Evolutionary conservation across 352 stramenopile genomes (phyloP).

Genomic region (Phytopythium chamaehyphon): DNA sequence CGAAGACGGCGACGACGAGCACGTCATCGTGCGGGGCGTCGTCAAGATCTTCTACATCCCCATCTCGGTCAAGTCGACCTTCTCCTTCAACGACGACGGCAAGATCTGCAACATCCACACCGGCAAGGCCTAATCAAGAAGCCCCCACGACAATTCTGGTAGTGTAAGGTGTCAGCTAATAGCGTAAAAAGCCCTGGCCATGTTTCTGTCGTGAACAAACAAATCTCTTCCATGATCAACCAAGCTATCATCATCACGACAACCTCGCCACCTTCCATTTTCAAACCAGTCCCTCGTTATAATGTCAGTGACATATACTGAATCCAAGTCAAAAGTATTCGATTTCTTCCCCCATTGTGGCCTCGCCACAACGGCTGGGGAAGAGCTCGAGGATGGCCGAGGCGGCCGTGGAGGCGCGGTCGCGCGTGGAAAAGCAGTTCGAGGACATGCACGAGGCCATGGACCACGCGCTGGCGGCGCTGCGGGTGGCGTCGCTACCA

Average conservation of each 20-base stretch:
- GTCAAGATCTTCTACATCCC: conserved; percentile 52
- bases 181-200: no score
- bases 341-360: no score
- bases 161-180: no score
- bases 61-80: conserved; percentile 47
- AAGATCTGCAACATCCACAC: conserved; percentile 50
- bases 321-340: no score
- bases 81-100: conserved; percentile 33
- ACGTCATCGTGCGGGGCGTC: conserved; percentile 43
- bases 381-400: conserved; percentile 1
- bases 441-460: conserved; percentile 35
- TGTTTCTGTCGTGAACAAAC: no score
- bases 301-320: no score
- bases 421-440: conserved; percentile 30
- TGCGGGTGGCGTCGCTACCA: conserved; percentile 16
- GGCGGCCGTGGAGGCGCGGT: conserved; percentile 1
- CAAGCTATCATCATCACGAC: no score
- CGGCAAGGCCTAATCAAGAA: conserved; percentile 26
- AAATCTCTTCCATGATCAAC: no score
- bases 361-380: no score
- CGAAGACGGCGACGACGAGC: conserved; percentile 38
- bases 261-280: no score
- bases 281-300: no score
- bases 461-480: conserved; percentile 43
- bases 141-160: no score